phyloP scores from a whole-genome alignment of 129 eudicot species.

The carrot (Daucus carota) region DNA sequence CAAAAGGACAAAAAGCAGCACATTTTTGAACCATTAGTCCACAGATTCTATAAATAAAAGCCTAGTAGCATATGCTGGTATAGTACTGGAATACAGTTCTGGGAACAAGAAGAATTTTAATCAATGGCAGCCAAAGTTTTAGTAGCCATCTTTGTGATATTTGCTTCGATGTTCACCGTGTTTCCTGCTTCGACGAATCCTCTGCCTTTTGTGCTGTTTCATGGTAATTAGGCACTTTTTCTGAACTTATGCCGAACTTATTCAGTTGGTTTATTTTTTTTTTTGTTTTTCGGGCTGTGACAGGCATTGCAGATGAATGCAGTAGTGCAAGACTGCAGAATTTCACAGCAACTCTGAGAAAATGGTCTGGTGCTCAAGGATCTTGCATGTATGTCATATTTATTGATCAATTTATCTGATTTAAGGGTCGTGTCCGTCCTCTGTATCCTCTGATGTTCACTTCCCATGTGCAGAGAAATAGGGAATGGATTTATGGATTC shows the following conservation, averaged over 20 bases:
- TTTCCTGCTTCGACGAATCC: not conserved
- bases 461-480: not conserved
- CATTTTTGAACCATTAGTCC: not conserved
- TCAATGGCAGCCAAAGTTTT: slow-evolving; percentile 4
- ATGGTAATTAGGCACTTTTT: slow-evolving; percentile 7
- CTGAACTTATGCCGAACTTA: no score
- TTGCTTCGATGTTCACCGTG: not conserved
- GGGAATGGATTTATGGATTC: slow-evolving; percentile 7
- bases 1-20: not conserved
- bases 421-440: not conserved
- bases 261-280: not conserved
- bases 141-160: not conserved
- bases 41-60: not conserved
- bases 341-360: not conserved
- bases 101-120: not conserved
- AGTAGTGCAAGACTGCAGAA: slow-evolving; percentile 2
- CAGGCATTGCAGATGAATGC: slow-evolving; percentile 6
- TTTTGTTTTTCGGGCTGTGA: not conserved
- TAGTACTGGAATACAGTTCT: no score
- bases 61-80: not conserved
- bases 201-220: slow-evolving; percentile 11
- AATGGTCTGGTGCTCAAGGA: slow-evolving; percentile 10
- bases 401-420: not conserved
- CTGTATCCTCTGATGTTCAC: not conserved
- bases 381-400: slow-evolving; percentile 4